Evolutionary conservation across 331 rosid genomes (phyloP).

Genomic region (Rhamnella rubrinervis): DNA sequence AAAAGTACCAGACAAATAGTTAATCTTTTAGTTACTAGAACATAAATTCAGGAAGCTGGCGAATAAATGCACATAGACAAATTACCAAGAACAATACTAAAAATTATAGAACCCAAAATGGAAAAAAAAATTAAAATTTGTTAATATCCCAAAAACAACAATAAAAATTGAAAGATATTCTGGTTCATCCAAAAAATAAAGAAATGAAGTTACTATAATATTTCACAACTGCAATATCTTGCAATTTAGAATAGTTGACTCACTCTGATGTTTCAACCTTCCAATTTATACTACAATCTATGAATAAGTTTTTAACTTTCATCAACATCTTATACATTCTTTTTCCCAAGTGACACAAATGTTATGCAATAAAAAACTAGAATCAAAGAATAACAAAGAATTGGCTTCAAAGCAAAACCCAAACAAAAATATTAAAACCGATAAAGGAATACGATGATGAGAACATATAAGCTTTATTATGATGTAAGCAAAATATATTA

Average conservation of each 20-base stretch:
- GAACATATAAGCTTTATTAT: background rate
- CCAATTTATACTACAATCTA: background rate
- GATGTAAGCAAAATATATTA: background rate
- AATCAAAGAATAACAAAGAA: background rate
- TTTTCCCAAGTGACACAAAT: background rate
- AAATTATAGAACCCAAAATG: no score
- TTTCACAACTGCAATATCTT: background rate
- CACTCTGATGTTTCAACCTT: background rate
- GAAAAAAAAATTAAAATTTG: no score
- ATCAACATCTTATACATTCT: background rate
- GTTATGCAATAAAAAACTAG: background rate
- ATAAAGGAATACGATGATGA: background rate
- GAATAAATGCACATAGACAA: no score
- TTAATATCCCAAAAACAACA: no score
- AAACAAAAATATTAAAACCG: conserved; percentile 8
- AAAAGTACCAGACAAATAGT: conserved; percentile 3
- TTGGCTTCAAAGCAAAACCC: conserved; percentile 4
- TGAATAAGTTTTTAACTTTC: background rate
- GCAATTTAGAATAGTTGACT: no score
- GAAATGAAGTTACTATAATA: background rate
- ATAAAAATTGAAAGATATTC: no score
- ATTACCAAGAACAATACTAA: no score
- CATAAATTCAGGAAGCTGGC: conserved; percentile 92
- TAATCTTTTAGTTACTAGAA: conserved; percentile 64
- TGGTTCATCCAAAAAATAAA: background rate